Conservation (phyloP, 495 filamentous ascomycete species). For the Penicillium daleae region DNA sequence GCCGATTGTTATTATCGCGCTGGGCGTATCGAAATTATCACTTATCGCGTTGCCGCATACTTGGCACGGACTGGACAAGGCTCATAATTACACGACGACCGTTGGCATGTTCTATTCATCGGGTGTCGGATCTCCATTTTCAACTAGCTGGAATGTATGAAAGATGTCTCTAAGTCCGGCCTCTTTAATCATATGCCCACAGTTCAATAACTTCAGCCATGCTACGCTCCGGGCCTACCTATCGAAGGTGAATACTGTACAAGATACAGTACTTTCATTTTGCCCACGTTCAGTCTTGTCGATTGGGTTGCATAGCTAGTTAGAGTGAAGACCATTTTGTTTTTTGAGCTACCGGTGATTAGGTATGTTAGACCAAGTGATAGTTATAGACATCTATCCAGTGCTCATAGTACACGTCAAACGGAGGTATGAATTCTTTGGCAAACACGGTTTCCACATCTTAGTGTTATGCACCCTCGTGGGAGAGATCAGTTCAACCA, state of each 20-base stretch:
- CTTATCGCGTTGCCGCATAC: slow-evolving; percentile 23
- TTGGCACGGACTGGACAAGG: background rate
- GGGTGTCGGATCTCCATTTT: background rate
- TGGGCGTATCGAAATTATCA: slow-evolving; percentile 27
- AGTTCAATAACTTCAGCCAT: too few relatives aligned
- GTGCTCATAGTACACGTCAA: slow-evolving; percentile 4
- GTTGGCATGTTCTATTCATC: slow-evolving; percentile 5
- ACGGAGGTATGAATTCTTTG: background rate
- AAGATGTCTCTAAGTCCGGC: slow-evolving; percentile 3
- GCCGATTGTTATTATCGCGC: slow-evolving; percentile 29
- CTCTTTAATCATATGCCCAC: slow-evolving; percentile 11
- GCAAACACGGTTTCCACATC: background rate
- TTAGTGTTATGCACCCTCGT: background rate
- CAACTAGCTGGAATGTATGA: slow-evolving; percentile 4
- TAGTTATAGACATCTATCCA: background rate
- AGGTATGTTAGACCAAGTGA: too few relatives aligned
- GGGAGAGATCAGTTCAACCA: background rate
- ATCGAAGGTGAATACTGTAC: background rate
- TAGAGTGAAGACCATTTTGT: too few relatives aligned
- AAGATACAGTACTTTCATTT: background rate
- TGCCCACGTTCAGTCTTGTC: background rate
- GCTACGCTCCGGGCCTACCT: background rate
- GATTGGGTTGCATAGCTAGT: background rate
- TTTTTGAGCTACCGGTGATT: too few relatives aligned
- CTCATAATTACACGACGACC: slow-evolving; percentile 8